Base-by-base conservation (phyloP, 805 yeast genomes). In the Sugiyamaella chiloensis region DNA sequence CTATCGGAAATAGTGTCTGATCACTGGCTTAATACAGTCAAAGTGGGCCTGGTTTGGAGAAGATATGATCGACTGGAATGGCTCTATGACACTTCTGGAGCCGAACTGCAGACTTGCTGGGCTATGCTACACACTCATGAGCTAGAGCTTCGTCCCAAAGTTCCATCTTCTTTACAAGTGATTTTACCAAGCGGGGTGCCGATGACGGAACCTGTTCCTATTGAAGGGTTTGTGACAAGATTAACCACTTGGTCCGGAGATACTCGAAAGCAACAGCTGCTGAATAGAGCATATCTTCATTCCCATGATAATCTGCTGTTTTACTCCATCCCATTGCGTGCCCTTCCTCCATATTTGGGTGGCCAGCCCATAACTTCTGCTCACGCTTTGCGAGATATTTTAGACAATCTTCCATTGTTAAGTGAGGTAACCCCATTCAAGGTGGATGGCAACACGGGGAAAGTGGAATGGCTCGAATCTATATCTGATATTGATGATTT, bases 191-290 rank as follows among this genome's bases (percentile, higher is more conserved):
- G 55, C 14, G 64, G 61, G 2, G 47, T 50, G 6, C 36, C 44
- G 7, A 6, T 71, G 16, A 42, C 53, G 0, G 95, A 85, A 59
- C 96, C 96, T 0, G 44, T 67, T 0, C 82, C 96, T 0, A 63
- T 88, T 7, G 98, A 91, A 66, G 98, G 98, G 0, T 89, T 85
- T 60, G 62, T 90, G 17, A 67, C 78, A 2, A 72, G 82, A 42
- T 60, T 83, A 24, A 73, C 82, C 0, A 72, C 78, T 37, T 70
- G 75, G 48, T 60, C 63, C 4, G 87, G 87, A 0, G 56, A 53
- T 11, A 48, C 71, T 7, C 35, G 50, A 7, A 59, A 72, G 4
- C 68, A 72, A 26, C 64, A 75, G 27, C 74, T 77, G 46, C 74
- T 73, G 54, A 79, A 75, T 47, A 64, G 82, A 37, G 74, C 74